These are phyloP conservation scores for Dacryopinax primogenitus DNA, from an alignment of 768 basidiomycete species.

Conservation along the genomic window DNA sequence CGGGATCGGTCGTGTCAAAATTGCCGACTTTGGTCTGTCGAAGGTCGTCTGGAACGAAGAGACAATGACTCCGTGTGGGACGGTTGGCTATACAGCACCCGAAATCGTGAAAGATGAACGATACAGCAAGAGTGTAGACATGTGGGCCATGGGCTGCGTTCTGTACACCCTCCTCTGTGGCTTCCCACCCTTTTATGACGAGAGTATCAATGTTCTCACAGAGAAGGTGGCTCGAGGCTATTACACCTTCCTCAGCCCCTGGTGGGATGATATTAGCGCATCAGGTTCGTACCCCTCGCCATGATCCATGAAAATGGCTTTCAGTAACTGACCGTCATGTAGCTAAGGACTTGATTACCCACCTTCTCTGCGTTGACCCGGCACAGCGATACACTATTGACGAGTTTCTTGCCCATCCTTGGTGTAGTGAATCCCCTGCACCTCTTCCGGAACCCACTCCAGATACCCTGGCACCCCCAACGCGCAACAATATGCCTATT, in stretches of 20 bases:
- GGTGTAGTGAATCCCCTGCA: constrained; percentile 64
- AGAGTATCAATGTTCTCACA: constrained; percentile 93
- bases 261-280: constrained; percentile 93
- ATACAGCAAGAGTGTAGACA: constrained; percentile 92
- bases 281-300: constrained; percentile 41
- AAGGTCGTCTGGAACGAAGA: constrained; percentile 99
- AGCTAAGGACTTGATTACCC: constrained; percentile 93
- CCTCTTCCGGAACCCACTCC: constrained; percentile 59
- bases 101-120: constrained; percentile 99
- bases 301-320: neutral
- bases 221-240: constrained; percentile 96
- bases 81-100: constrained; percentile 97
- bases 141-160: constrained; percentile 99
- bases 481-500: constrained; percentile 35
- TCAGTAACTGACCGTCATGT: constrained; percentile 15
- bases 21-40: constrained; percentile 93
- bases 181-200: constrained; percentile 97
- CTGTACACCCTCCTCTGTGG: constrained; percentile 95
- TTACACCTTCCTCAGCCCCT: constrained; percentile 96
- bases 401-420: constrained; percentile 92
- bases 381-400: constrained; percentile 94
- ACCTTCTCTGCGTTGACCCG: constrained; percentile 90
- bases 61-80: constrained; percentile 99
- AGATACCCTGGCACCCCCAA: constrained; percentile 26
- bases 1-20: constrained; percentile 95